These are phyloP conservation scores for Trypanosoma cruzi DNA, from an alignment of 208 protist species.

Conservation along the genomic window DNA sequence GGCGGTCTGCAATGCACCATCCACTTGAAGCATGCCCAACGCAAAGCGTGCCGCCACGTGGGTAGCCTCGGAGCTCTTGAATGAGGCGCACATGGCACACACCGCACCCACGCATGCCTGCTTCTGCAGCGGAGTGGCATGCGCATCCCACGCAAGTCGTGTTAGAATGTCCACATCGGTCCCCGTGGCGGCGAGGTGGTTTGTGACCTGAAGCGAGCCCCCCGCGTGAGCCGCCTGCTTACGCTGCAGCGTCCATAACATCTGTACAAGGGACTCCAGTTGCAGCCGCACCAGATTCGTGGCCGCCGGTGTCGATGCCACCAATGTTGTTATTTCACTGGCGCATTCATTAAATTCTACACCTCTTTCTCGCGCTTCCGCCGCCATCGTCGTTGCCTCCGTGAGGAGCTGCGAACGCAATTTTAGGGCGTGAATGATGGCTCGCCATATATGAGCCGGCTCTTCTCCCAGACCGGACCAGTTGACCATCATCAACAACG, in stretches of 20 bases:
- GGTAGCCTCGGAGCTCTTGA: slow-evolving; percentile 38
- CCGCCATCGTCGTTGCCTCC: slow-evolving; percentile 20
- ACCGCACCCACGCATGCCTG: slow-evolving; percentile 58
- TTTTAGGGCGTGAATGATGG: slow-evolving; percentile 43
- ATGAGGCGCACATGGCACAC: slow-evolving; percentile 44
- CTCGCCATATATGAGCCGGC: slow-evolving; percentile 56
- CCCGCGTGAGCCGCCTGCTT: slow-evolving; percentile 43
- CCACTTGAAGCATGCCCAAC: slow-evolving; percentile 35
- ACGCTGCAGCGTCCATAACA: slow-evolving; percentile 78
- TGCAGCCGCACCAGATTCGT: slow-evolving; percentile 71
- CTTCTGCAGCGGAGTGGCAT: slow-evolving; percentile 40
- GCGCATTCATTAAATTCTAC: neutral
- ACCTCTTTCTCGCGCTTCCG: no score
- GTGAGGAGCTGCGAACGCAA: slow-evolving; percentile 42
- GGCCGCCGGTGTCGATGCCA: slow-evolving; percentile 36
- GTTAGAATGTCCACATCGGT: slow-evolving; percentile 68
- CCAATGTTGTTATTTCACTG: slow-evolving; percentile 17
- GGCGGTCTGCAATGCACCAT: slow-evolving; percentile 15
- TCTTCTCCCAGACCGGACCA: slow-evolving; percentile 47
- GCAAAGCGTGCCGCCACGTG: slow-evolving; percentile 52
- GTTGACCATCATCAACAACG: slow-evolving; percentile 74
- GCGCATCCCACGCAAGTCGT: slow-evolving; percentile 56
- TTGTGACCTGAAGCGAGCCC: slow-evolving; percentile 25
- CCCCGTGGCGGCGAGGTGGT: slow-evolving; percentile 38
- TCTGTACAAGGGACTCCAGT: slow-evolving; percentile 65